A percentile compares a stretch with the other conserved stretches of the same genome.
Evolutionary conservation across 2,329 filamentous ascomycete species (phyloP).

Genomic region (Falciphora oryzae): DNA sequence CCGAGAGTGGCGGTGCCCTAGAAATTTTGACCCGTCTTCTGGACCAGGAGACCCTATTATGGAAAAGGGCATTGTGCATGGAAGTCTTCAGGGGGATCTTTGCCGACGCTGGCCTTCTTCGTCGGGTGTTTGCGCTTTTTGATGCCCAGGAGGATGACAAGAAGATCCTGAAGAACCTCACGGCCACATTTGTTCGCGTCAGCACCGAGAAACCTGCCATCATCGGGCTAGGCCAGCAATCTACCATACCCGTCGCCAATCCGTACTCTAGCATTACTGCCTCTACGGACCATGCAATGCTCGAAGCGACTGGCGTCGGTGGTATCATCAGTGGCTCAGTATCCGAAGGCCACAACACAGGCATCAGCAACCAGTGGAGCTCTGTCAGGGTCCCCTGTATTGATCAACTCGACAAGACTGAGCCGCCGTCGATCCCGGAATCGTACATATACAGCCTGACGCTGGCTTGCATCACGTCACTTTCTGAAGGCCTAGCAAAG

Average conservation of each 20-base stretch:
- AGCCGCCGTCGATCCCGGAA: conserved; percentile 76
- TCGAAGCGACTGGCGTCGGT: conserved; percentile 81
- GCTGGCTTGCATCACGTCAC: conserved; percentile 78
- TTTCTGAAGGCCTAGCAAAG: conserved; percentile 89
- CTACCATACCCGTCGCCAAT: conserved; percentile 66
- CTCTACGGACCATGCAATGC: conserved; percentile 74
- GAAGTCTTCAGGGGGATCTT: conserved; percentile 87
- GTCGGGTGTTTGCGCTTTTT: conserved; percentile 75
- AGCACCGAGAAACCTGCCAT: conserved; percentile 85
- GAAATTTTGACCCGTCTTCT: conserved; percentile 78
- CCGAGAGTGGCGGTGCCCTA: conserved; percentile 78
- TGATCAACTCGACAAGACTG: conserved; percentile 89
- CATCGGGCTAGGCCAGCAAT: conserved; percentile 86
- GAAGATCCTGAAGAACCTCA: conserved; percentile 72
- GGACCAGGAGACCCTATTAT: conserved; percentile 75
- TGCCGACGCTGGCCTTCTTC: conserved; percentile 68
- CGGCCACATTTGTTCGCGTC: conserved; percentile 83
- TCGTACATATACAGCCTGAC: conserved; percentile 92
- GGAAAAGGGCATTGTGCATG: conserved; percentile 88
- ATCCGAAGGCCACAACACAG: conserved; percentile 61
- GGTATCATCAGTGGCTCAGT: conserved; percentile 76
- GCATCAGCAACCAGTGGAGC: conserved; percentile 91
- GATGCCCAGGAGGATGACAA: conserved; percentile 69
- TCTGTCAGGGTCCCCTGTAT: conserved; percentile 80
- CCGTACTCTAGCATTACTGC: conserved; percentile 49